Evolutionary conservation across 2,329 filamentous ascomycete species (phyloP).

Genomic region (Alternaria brassicicola): DNA sequence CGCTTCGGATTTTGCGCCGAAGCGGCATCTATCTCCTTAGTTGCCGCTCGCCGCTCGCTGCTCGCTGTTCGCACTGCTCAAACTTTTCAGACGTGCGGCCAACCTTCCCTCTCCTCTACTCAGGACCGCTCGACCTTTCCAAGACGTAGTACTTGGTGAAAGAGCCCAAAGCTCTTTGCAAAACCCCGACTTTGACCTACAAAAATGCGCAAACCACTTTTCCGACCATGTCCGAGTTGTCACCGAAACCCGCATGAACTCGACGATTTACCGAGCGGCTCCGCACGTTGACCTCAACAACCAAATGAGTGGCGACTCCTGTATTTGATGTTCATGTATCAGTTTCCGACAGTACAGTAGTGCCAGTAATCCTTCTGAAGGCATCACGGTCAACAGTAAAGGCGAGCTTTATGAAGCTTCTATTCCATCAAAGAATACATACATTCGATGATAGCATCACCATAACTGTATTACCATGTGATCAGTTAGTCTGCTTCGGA

Average conservation of each 20-base stretch:
- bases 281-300: slow-evolving; percentile 4
- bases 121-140: neutral
- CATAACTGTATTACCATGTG: slow-evolving; percentile 25
- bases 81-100: neutral
- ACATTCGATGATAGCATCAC: slow-evolving; percentile 21
- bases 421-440: slow-evolving; percentile 28
- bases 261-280: slow-evolving; percentile 22
- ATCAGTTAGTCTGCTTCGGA: slow-evolving; percentile 18
- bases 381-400: neutral
- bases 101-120: neutral
- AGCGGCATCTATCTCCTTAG: slow-evolving; percentile 37
- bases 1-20: slow-evolving; percentile 28
- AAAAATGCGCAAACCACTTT: neutral
- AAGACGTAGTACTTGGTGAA: neutral
- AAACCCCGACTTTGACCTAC: neutral
- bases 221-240: slow-evolving; percentile 22
- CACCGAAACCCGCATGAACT: slow-evolving; percentile 19
- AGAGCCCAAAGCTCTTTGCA: neutral
- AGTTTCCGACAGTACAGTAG: neutral
- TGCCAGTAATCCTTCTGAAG: neutral
- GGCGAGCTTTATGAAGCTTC: slow-evolving; percentile 15
- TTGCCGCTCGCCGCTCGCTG: slow-evolving; percentile 29
- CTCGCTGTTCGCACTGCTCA: slow-evolving; percentile 1
- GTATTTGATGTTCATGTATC: neutral
- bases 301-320: neutral